A percentile compares a stretch with the other conserved stretches of the same genome.
These are phyloP conservation scores for Coniochaeta sp. DNA, from an alignment of 2,329 filamentous ascomycete genomes.

Conservation along the genomic window DNA sequence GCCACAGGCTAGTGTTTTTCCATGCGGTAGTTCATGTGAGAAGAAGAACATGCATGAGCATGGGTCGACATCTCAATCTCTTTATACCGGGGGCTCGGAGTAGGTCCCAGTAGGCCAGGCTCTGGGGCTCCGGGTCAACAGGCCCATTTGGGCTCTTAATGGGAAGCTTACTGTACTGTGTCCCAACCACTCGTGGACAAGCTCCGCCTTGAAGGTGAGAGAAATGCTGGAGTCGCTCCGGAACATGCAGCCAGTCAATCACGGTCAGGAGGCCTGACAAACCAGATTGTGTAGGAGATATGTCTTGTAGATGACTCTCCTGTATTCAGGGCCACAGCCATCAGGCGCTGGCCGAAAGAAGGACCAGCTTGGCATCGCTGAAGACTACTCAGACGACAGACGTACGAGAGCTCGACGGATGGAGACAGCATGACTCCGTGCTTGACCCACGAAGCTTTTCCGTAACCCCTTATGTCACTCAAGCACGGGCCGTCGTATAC, in stretches of 20 bases:
- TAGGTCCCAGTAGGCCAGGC: not conserved
- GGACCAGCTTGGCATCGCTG: not conserved
- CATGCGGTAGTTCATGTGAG: conserved; percentile 2
- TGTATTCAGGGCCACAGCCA: not conserved
- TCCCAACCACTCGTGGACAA: not conserved
- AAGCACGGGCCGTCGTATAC: not conserved
- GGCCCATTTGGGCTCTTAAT: not conserved
- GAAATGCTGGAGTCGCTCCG: not conserved
- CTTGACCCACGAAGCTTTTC: not conserved
- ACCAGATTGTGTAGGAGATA: not conserved
- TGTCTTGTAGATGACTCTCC: not conserved
- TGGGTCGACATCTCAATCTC: not conserved
- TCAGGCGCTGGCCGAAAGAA: not conserved
- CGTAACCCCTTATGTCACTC: not conserved
- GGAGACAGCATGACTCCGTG: not conserved
- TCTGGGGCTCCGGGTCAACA: not conserved
- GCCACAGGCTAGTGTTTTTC: not conserved
- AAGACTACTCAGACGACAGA: not conserved
- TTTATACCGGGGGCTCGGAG: not conserved
- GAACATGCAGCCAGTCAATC: not conserved
- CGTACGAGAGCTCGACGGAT: not conserved
- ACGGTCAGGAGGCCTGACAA: not conserved
- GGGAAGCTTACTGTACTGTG: not conserved
- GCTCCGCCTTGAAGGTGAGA: not conserved
- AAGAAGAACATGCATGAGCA: not conserved